These are phyloP conservation scores for Chloris gayana DNA, from an alignment of 176 grass and related monocot species.

Conservation along the genomic window DNA sequence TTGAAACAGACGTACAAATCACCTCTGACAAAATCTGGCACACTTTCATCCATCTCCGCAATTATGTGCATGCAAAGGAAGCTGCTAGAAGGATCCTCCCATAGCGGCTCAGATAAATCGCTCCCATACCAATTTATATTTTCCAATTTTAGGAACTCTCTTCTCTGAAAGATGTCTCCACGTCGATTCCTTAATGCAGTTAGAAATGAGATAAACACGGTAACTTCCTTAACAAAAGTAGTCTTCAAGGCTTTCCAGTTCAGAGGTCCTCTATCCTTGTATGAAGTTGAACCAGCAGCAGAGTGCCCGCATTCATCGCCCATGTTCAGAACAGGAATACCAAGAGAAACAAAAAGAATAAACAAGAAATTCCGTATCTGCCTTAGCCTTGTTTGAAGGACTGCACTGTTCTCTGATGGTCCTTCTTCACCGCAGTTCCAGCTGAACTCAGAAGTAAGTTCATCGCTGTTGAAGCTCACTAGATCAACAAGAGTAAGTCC, in stretches of 20 bases:
- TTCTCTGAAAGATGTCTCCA: constrained; percentile 75
- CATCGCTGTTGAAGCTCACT: constrained; percentile 70
- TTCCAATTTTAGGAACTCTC: constrained; percentile 79
- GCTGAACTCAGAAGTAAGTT: constrained; percentile 70
- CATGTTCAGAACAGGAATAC: constrained; percentile 87
- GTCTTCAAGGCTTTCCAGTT: constrained; percentile 74
- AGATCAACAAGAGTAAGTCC: constrained; percentile 87
- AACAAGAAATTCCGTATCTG: constrained; percentile 89
- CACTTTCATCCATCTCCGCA: constrained; percentile 42
- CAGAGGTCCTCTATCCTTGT: constrained; percentile 63
- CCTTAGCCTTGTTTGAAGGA: constrained; percentile 78
- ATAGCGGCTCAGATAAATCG: constrained; percentile 62
- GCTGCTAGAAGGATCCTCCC: constrained; percentile 65
- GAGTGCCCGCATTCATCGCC: constrained; percentile 86
- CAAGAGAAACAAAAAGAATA: constrained; percentile 81
- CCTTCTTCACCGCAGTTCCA: constrained; percentile 98
- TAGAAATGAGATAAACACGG: constrained; percentile 78
- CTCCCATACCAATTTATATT: constrained; percentile 86
- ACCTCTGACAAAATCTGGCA: constrained; percentile 39
- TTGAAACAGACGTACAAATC: constrained; percentile 87
- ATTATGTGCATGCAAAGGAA: constrained; percentile 75
- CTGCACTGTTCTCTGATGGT: constrained; percentile 51
- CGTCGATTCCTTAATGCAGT: constrained; percentile 60
- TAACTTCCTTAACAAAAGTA: constrained; percentile 69
- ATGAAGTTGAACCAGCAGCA: constrained; percentile 62